A percentile compares a stretch with the other conserved stretches of the same genome.
phyloP scores from a whole-genome alignment of 2,329 filamentous ascomycete species.

The Arthroderma sp. region DNA sequence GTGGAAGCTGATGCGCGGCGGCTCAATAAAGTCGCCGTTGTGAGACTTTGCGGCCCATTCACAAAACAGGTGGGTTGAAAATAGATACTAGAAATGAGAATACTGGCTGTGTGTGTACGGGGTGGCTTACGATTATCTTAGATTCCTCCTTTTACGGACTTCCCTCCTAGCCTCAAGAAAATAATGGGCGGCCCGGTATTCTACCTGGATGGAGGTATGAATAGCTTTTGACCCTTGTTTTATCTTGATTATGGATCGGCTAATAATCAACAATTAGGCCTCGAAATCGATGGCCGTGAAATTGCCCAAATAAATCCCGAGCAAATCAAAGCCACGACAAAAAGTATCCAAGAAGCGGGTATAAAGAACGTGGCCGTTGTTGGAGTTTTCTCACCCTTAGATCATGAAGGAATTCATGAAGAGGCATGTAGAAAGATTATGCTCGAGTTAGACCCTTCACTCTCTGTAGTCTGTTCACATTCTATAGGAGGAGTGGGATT shows the following conservation, averaged over 20 bases:
- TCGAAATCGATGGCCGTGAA: conserved; percentile 38
- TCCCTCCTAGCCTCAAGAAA: conserved; percentile 25
- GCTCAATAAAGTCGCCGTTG: conserved; percentile 34
- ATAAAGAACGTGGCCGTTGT: conserved; percentile 31
- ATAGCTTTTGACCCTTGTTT: background rate
- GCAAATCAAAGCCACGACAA: conserved; percentile 25
- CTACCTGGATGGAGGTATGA: conserved; percentile 29
- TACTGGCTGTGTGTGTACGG: background rate
- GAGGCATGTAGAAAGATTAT: conserved; percentile 27
- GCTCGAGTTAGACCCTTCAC: conserved; percentile 21
- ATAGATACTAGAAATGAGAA: too few relatives aligned
- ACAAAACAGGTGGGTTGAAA: conserved; percentile 21
- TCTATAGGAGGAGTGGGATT: conserved; percentile 34
- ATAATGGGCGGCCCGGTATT: conserved; percentile 31
- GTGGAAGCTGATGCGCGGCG: conserved; percentile 33
- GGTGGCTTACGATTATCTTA: conserved; percentile 4
- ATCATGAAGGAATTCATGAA: conserved; percentile 30
- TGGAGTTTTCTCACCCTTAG: conserved; percentile 36
- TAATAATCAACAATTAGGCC: conserved; percentile 15
- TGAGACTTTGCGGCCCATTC: conserved; percentile 36
- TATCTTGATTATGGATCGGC: conserved; percentile 3
- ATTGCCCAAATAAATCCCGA: conserved; percentile 27
- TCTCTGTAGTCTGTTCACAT: conserved; percentile 32
- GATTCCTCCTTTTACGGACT: conserved; percentile 36
- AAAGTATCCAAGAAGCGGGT: conserved; percentile 23